Evolutionary conservation across 305 asterid species (phyloP).

Genomic region (Salvia sclarea): DNA sequence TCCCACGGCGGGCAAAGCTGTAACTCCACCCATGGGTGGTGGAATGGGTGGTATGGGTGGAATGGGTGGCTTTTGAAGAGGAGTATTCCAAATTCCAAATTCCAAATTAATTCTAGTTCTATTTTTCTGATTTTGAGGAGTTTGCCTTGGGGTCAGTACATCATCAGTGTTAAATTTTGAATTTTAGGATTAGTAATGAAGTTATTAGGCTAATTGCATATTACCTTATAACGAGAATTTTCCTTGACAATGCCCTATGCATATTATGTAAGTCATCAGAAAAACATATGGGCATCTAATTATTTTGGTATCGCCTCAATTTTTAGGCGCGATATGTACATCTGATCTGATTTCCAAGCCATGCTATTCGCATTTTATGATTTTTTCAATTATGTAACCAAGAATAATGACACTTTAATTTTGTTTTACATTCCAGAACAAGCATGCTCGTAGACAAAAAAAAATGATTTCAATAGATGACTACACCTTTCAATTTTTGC

Average conservation of each 20-base stretch:
- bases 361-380: not conserved
- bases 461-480: no score
- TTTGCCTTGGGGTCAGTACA: no score
- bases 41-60: conserved; percentile 68
- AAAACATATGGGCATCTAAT: not conserved
- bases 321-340: not conserved
- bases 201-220: not conserved
- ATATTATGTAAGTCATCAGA: not conserved
- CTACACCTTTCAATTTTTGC: no score
- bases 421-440: no score
- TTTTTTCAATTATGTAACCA: no score
- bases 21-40: conserved; percentile 53
- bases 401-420: no score
- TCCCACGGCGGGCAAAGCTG: conserved; percentile 57
- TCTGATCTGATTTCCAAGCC: not conserved
- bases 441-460: no score
- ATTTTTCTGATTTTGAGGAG: not conserved
- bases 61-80: conserved; percentile 2
- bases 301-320: not conserved
- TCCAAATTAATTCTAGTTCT: not conserved
- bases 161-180: not conserved
- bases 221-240: not conserved
- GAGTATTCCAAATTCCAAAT: not conserved
- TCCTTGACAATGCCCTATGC: not conserved
- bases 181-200: not conserved